A percentile compares a stretch with the other conserved stretches of the same genome.
These are phyloP conservation scores for Sclerotinia spermophila DNA, from an alignment of 2,329 filamentous ascomycete species.

Conservation along the genomic window DNA sequence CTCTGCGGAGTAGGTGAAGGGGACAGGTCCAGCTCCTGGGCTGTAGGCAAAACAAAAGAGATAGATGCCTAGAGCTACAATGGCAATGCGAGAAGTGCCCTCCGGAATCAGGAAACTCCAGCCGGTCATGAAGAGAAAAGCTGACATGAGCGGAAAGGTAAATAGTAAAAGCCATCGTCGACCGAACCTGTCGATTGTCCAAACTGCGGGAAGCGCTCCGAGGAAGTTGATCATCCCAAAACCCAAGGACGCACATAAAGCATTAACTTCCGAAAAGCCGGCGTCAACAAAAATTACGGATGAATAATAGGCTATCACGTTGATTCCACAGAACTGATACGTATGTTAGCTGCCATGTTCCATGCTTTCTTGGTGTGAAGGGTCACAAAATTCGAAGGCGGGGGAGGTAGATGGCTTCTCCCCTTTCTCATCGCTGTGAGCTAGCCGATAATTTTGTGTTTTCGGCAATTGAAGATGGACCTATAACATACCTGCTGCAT, in stretches of 20 bases:
- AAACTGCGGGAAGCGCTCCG: slow-evolving; percentile 60
- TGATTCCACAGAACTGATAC: slow-evolving; percentile 45
- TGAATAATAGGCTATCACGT: slow-evolving; percentile 58
- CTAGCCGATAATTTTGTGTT: background rate
- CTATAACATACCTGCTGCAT: slow-evolving; percentile 44
- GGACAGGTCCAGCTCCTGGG: slow-evolving; percentile 58
- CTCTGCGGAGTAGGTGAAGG: slow-evolving; percentile 54
- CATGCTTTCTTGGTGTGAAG: background rate
- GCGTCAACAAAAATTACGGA: slow-evolving; percentile 58
- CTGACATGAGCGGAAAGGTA: slow-evolving; percentile 62
- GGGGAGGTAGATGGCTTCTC: background rate
- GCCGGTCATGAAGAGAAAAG: slow-evolving; percentile 49
- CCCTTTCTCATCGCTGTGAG: background rate
- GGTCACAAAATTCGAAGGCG: background rate
- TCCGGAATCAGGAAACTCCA: slow-evolving; percentile 51
- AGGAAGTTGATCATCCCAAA: slow-evolving; percentile 64
- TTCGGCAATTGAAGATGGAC: background rate
- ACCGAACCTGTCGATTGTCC: slow-evolving; percentile 66
- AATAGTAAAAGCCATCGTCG: slow-evolving; percentile 59
- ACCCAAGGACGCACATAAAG: slow-evolving; percentile 58
- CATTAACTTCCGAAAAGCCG: slow-evolving; percentile 48
- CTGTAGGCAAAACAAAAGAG: slow-evolving; percentile 62
- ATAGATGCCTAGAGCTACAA: slow-evolving; percentile 56
- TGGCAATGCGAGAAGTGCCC: slow-evolving; percentile 28
- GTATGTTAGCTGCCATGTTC: background rate